Evolutionary conservation across 2,329 filamentous ascomycete genomes (phyloP), one percentile per base, ranked within the genome.

Genomic region (Talaromyces pinophilus): DNA sequence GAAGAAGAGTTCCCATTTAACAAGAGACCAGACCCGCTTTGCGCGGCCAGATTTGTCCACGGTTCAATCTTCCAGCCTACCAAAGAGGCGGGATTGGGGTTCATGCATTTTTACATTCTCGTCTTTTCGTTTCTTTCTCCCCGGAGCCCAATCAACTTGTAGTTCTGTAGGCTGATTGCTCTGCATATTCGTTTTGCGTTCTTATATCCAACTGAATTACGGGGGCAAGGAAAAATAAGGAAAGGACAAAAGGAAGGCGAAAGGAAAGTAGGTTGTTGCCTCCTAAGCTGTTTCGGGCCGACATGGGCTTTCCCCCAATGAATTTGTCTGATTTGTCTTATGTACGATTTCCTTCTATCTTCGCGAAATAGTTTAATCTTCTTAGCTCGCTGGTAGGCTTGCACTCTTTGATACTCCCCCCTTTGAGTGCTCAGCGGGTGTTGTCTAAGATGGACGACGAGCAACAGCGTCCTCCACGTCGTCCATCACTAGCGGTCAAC

Each of bases 51-150:
- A 66, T 44, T 64, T 46, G 57, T 67, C 30, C 30, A 64, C 65
- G 65, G 65, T 59, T 55, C 25, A 55, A 30, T 64, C 15, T 67
- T 67, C 65, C 65, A 44, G 62, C 65, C 65, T 64, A 67, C 62
- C 65, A 67, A 46, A 64, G 55, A 13, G 57, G 38, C 62, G 19
- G 57, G 60, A 59, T 54, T 22, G 46, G 38, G 40, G 19, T 33
- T 44, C 40, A 40, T 42, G 55, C 55, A 48, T 54, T 67, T 38
- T 44, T 46, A 40, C 30, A 52, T 62, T 64, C 46, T n/a, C 30
- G 17, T 30, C 42, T 48, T 38, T 63, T 60, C 19, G 50, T n/a
- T 38, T 30, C n/a, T 54, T 59, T 42, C 40, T 44, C 57, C 48
- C 57, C 30, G 28, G 48, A 50, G 48, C 63, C 55, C n/a, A 54